Base-by-base conservation (phyloP, 495 filamentous ascomycete genomes). In the Hypoxylon lienhwacheense region DNA sequence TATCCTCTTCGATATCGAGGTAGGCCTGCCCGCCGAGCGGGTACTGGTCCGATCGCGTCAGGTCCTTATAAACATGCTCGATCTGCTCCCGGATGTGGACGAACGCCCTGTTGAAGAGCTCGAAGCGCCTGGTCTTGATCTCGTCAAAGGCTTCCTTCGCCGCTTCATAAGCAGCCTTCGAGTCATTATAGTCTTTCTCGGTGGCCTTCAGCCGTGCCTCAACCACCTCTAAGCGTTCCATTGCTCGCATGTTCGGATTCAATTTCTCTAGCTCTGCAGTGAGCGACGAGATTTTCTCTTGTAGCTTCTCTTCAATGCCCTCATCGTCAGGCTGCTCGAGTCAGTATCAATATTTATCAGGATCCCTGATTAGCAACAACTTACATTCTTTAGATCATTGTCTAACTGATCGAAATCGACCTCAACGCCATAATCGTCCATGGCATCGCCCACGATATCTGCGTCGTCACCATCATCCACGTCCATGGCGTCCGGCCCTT, bases 31-130 rank as follows among this genome's bases (percentile, higher is more conserved):
- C 93, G 55, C 95, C 93, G 41, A 97, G 77, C 7, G 91, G 91
- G 65, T 91, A 90, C 10, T 85, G 82, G n/a, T 83, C 69, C 50
- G 86, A 89, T 33, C 88, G 83, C 12, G 93, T 99, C 26, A 99
- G 80, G 60, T 97, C 95, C 62, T 90, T 90, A 74, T 99, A 99
- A 35, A 96, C 91, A 19, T 86, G 83, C 21, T 82, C 86, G 57
- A 99, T 97, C 62, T 96, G 90, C 60, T 96, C 90, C 10, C 87
- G 88, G 67, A 99, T 99, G 68, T 99, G 93, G 19, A 79, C 76
- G 73, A 96, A 97, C 43, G 93, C 93, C 68, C 88, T 90, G 73
- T 89, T 91, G 80, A 99, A 99, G 28, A 96, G 79, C 42, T 93
- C 89, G 56, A 85, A 89, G 6, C 93, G 89, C 71, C 85, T 83